Percentiles rank a stretch among this genome's conserved stretches.
Evolutionary conservation across 352 stramenopile species (phyloP).

Genomic region (Pythium guiyangense): DNA sequence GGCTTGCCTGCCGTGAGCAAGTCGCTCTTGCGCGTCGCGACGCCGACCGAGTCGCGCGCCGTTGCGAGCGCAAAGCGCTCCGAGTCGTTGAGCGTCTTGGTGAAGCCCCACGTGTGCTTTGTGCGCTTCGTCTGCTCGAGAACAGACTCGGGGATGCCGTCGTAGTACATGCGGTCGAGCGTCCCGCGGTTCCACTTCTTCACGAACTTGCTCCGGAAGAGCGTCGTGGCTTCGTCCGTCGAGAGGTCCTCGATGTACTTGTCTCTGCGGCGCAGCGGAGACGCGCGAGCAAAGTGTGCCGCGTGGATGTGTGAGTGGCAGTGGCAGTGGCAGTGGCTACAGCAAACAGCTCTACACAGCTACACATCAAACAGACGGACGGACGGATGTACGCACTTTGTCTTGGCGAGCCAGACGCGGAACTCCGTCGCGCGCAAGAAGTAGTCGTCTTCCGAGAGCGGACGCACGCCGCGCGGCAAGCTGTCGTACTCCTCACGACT

Average conservation of each 20-base stretch:
- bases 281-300: too few species aligned
- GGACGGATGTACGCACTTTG: constrained; percentile 31
- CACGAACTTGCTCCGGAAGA: constrained; percentile 58
- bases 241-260: constrained; percentile 75
- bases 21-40: constrained; percentile 50
- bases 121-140: constrained; percentile 59
- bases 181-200: constrained; percentile 58
- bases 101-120: too few species aligned
- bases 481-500: constrained; percentile 16
- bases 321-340: too few species aligned
- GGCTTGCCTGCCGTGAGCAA: constrained; percentile 14
- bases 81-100: too few species aligned
- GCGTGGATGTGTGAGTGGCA: too few species aligned
- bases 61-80: too few species aligned
- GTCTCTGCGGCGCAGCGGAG: constrained; percentile 15
- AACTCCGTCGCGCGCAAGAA: constrained; percentile 67
- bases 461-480: constrained; percentile 19
- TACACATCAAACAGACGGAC: too few species aligned
- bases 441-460: constrained; percentile 60
- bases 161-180: constrained; percentile 62
- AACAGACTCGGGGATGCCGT: constrained; percentile 47
- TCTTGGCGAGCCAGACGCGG: constrained; percentile 63
- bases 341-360: too few species aligned
- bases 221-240: constrained; percentile 37
- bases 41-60: too few species aligned